These are phyloP conservation scores for Podila clonocystis DNA, from an alignment of 192 early-diverging fungal species.

Conservation along the genomic window DNA sequence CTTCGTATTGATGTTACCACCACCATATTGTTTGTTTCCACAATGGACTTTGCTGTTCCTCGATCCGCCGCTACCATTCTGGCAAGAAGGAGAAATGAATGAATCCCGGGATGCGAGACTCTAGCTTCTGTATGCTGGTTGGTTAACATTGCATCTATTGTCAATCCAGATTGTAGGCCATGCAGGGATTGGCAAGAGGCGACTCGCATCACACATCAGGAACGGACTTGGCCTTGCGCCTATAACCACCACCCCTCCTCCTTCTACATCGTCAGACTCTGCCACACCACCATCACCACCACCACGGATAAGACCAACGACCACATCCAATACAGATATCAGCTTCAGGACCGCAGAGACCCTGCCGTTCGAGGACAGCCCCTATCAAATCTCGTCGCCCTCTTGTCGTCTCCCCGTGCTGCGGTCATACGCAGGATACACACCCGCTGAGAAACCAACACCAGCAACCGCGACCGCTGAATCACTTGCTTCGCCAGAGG, in stretches of 20 bases:
- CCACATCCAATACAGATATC: slow-evolving; percentile 14
- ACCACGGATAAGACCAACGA: background rate
- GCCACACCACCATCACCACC: background rate
- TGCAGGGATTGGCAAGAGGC: slow-evolving; percentile 45
- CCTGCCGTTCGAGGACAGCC: background rate
- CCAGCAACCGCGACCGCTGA: no score
- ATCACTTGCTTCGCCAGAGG: background rate
- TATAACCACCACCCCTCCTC: background rate
- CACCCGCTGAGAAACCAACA: background rate
- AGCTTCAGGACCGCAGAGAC: slow-evolving; percentile 35
- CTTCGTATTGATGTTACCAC: no score
- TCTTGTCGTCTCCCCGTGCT: background rate
- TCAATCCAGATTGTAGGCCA: slow-evolving; percentile 31
- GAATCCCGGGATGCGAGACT: no score
- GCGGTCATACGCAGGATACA: background rate
- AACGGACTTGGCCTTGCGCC: slow-evolving; percentile 8
- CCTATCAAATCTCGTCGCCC: background rate
- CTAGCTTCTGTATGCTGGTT: no score
- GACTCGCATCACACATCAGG: slow-evolving; percentile 31
- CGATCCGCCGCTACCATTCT: slow-evolving; percentile 27
- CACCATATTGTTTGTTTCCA: no score
- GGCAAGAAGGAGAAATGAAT: background rate
- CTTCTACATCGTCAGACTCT: background rate
- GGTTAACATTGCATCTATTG: background rate
- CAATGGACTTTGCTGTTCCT: slow-evolving; percentile 36